A percentile compares a stretch with the other conserved stretches of the same genome.
These are phyloP conservation scores for Alternaria sp. DNA, from an alignment of 2,329 filamentous ascomycete species.

Conservation along the genomic window DNA sequence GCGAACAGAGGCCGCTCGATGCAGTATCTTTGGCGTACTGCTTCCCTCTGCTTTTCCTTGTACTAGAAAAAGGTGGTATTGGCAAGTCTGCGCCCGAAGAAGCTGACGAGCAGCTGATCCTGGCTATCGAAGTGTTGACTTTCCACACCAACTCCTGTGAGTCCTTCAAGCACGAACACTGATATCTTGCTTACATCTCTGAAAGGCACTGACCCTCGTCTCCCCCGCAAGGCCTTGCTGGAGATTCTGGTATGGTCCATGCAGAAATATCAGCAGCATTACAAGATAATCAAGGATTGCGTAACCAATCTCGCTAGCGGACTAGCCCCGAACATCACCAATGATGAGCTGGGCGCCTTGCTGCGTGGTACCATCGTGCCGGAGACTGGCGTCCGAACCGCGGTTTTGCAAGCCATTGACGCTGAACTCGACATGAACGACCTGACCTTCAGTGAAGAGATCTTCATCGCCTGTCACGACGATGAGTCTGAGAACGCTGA, in stretches of 20 bases:
- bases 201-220: slow-evolving; percentile 68
- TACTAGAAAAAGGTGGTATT: slow-evolving; percentile 81
- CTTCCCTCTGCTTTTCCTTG: slow-evolving; percentile 78
- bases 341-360: slow-evolving; percentile 76
- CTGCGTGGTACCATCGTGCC: slow-evolving; percentile 79
- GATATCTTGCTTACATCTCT: slow-evolving; percentile 20
- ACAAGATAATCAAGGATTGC: slow-evolving; percentile 93
- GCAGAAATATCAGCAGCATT: slow-evolving; percentile 89
- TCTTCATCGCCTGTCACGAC: slow-evolving; percentile 94
- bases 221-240: slow-evolving; percentile 79
- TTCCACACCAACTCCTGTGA: slow-evolving; percentile 83
- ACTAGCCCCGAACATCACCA: slow-evolving; percentile 79
- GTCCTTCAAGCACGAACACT: slow-evolving; percentile 11
- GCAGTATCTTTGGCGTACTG: slow-evolving; percentile 85
- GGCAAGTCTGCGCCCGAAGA: slow-evolving; percentile 73
- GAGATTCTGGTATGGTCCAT: slow-evolving; percentile 77
- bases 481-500: slow-evolving; percentile 86
- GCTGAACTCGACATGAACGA: slow-evolving; percentile 92
- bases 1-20: slow-evolving; percentile 94
- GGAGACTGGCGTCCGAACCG: slow-evolving; percentile 79
- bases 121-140: slow-evolving; percentile 85
- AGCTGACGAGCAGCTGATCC: slow-evolving; percentile 84
- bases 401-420: slow-evolving; percentile 87
- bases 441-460: slow-evolving; percentile 82
- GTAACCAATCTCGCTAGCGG: slow-evolving; percentile 85